Percentiles rank a stretch among this genome's conserved stretches.
Conservation (phyloP, 768 basidiomycete species). For the Suillus luteus region DNA sequence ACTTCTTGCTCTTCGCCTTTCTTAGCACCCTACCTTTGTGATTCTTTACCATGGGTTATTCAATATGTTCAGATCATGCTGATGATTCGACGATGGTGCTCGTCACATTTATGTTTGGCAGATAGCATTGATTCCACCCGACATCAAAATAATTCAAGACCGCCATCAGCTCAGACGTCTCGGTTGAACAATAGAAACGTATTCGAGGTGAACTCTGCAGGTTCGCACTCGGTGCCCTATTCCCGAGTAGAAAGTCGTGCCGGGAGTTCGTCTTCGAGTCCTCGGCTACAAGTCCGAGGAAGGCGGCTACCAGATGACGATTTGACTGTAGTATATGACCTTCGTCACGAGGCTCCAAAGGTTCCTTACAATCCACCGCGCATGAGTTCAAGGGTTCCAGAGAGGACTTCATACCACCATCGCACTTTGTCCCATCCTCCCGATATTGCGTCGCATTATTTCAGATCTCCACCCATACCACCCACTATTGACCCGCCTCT, state of each 20-base stretch:
- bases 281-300: constrained; percentile 40
- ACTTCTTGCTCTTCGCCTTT: background rate
- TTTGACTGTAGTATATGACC: constrained; percentile 22
- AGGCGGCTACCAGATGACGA: constrained; percentile 46
- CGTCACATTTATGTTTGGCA: constrained; percentile 17
- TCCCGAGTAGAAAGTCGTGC: constrained; percentile 48
- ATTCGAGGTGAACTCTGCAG: constrained; percentile 27
- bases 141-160: constrained; percentile 31
- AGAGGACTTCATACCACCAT: constrained; percentile 6
- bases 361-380: constrained; percentile 2
- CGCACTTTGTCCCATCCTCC: constrained; percentile 8
- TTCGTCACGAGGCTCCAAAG: constrained; percentile 1
- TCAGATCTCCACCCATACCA: constrained; percentile 2
- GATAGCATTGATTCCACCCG: constrained; percentile 33
- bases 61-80: constrained; percentile 9
- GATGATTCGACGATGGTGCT: constrained; percentile 8
- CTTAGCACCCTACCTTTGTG: background rate
- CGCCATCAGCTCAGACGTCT: constrained; percentile 33
- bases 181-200: constrained; percentile 42
- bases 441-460: constrained; percentile 1
- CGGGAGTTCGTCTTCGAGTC: constrained; percentile 53
- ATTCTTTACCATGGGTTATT: constrained; percentile 2
- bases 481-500: constrained; percentile 18
- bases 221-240: constrained; percentile 41
- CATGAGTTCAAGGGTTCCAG: constrained; percentile 5